These are phyloP conservation scores for Iberis amara DNA, from an alignment of 441 rosid species.

Conservation along the genomic window DNA sequence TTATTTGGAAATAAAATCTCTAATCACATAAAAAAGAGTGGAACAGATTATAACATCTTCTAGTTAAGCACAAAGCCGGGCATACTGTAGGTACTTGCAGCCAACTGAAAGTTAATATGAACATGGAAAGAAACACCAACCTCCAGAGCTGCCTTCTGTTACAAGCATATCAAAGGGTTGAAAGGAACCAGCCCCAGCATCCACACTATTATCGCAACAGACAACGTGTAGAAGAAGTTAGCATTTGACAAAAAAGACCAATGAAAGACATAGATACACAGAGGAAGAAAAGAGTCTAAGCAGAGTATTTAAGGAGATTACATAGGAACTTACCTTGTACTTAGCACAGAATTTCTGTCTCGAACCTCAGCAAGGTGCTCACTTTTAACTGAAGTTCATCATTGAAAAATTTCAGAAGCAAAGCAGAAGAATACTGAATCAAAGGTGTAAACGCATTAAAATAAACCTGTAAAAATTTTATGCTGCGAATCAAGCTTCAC, in stretches of 20 bases:
- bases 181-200: conserved; percentile 49
- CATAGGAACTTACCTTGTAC: conserved; percentile 38
- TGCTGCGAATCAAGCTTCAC: conserved; percentile 90
- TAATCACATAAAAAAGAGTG: conserved; percentile 21
- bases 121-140: conserved; percentile 33
- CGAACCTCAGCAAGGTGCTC: conserved; percentile 92
- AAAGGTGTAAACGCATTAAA: conserved; percentile 11
- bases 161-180: conserved; percentile 68
- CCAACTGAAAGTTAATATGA: conserved; percentile 1
- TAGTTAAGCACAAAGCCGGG: conserved; percentile 5
- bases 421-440: conserved; percentile 2
- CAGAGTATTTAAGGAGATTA: conserved; percentile 9
- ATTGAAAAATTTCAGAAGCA: conserved; percentile 19
- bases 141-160: conserved; percentile 60
- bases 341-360: conserved; percentile 46
- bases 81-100: conserved; percentile 1
- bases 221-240: conserved; percentile 28
- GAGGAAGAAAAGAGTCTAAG: conserved; percentile 2
- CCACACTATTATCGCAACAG: conserved; percentile 46
- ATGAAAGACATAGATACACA: conserved; percentile 6
- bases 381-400: conserved; percentile 53
- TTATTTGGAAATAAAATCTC: conserved; percentile 14
- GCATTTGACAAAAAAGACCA: conserved; percentile 19
- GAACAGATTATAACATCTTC: not conserved
- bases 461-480: conserved; percentile 72